phyloP scores from a whole-genome alignment of 2,329 filamentous ascomycete species.

The Epichloe amarillans region DNA sequence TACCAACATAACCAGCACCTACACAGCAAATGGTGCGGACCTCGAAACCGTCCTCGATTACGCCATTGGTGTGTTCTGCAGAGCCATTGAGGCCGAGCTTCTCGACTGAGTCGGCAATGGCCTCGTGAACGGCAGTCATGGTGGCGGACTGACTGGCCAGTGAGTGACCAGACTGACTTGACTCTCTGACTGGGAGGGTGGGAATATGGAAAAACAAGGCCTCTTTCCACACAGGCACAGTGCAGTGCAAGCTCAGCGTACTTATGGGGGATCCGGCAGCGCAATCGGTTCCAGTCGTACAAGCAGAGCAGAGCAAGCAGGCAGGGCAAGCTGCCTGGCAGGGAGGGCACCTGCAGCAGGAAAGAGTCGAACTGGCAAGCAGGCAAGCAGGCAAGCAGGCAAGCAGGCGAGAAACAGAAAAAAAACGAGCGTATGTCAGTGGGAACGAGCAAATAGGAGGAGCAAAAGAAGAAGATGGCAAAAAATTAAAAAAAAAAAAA shows the following conservation, averaged over 20 bases:
- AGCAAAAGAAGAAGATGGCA: too few species aligned
- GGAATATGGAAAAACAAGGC: too few species aligned
- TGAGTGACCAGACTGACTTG: not conserved
- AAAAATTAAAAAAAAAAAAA: too few species aligned
- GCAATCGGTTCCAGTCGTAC: too few species aligned
- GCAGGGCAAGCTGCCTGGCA: too few species aligned
- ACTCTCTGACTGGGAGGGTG: too few species aligned
- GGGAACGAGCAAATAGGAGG: not conserved
- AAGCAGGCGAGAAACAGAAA: not conserved
- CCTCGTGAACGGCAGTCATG: constrained; percentile 13
- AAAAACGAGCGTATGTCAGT: not conserved
- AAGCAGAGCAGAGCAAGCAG: too few species aligned
- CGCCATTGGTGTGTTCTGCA: constrained; percentile 17
- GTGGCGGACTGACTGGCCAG: not conserved
- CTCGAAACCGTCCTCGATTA: constrained; percentile 15
- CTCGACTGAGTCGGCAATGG: constrained; percentile 17
- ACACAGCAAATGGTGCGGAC: constrained; percentile 57
- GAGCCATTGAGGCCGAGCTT: constrained; percentile 21
- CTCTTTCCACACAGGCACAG: too few species aligned
- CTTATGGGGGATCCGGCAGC: too few species aligned
- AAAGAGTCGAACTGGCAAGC: not conserved
- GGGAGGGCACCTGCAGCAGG: not conserved
- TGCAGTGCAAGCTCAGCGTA: too few species aligned
- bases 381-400: too few species aligned
- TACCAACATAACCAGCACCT: constrained; percentile 65